Base-by-base conservation (phyloP, 2,329 filamentous ascomycete genomes). In the Uncinocarpus reesii region DNA sequence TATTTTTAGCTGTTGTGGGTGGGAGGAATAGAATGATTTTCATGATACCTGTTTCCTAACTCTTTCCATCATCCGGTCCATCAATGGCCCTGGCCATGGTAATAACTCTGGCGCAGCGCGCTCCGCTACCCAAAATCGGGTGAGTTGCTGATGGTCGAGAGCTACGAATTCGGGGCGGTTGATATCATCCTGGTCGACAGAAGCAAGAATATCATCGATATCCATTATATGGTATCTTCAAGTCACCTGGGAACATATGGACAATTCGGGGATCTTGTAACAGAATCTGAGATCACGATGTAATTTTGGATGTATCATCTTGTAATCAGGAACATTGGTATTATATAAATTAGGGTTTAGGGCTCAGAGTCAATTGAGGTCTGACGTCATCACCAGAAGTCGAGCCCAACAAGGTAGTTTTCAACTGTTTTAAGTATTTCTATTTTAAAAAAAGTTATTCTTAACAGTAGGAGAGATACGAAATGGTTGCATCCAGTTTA, bases 91-190 rank as follows among this genome's bases (percentile, higher is more conserved):
- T 3, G 83, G 76, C 68, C 80, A 96, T 68, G 81, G 78, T 32
- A 96, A 72, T n/a, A 98, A 74, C 66, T 95, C 89, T 2, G 90
- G 87, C 37, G 87, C 83, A 49, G 84, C 86, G 57, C 92, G 80
- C 67, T 98, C 93, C 36, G 90, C 86, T 37, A 95, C 79, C 90
- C 90, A 98, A 59, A 83, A 84, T 59, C 90, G 83, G 57, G 90
- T 95, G 57, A 98, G 72, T 46, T 85, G 80, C 65, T 95, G 88
- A 56, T 96, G 76, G 67, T 96, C 90, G 60, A 80, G 57, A 10
- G 61, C 60, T 8, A 63, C 55, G 42, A 65, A 66, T 52, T 66
- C 63, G 4, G 59, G 60, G 13, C 58, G 63, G 37, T 61, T 60
- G 52, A 60, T 70, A 16, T 52, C 34, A 51, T 71, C 65, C 42